Evolutionary conservation across 352 stramenopile genomes (phyloP), one percentile per base, ranked within the genome.

Genomic region (Phytopythium montanum): DNA sequence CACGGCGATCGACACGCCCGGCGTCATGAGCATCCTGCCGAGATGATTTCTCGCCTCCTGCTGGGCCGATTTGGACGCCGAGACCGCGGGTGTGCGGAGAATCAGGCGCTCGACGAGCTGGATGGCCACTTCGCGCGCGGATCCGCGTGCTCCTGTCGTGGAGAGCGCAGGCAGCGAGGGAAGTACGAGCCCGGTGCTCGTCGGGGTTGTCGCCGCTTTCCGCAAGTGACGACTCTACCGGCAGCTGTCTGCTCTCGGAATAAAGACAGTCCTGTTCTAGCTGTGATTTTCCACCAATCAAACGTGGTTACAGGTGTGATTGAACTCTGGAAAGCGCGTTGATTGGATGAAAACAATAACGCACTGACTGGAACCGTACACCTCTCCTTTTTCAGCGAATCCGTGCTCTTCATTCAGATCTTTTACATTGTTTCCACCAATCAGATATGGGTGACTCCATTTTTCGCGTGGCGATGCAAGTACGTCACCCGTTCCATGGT

Each of bases 1-100:
- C 31, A 92, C 70, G 21, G 83, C 83, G 65, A 92, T 88, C 28
- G 73, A 89, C 26, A 92, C 69, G 25, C 83, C 81, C 41, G 75
- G 82, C 53, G 79, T 82, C 59, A 90, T 68, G 38, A 87, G 36
- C 76, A 91, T 88, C 25, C 12, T 36, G n/a, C n/a, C n/a, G n/a
- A n/a, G n/a, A n/a, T n/a, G 45, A 18, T 34, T 13, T 29, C 45
- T 52, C 25, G 21, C 9, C 9, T 49, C 8, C 42, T 49, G 21
- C 42, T 23, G 45, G 45, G 13, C 6, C 45, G 16, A 52, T 52
- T 36, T 23, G 25, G 45, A 25, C 45, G 45, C 25, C 1, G 31
- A 34, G 1, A 19, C 12, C 45, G 45, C 25, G 25, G 16, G 18
- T 33, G 13, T 13, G 45, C 45, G 3, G 33, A 8, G 10, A 12